Conservation (phyloP, 352 stramenopile species). For the Pythium utonaiense region DNA sequence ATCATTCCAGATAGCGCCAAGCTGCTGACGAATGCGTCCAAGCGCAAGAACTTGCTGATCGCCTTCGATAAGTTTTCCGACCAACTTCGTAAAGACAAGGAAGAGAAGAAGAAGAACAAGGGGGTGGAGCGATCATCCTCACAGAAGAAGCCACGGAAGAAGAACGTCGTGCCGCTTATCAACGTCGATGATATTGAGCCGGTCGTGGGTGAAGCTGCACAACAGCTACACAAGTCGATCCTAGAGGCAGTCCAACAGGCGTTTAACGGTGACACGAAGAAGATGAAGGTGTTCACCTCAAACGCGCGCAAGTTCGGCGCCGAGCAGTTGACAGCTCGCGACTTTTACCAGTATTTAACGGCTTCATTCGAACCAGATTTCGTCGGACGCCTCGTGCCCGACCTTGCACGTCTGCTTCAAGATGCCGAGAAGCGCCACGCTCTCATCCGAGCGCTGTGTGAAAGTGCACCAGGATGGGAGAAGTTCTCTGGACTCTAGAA, state of each 20-base stretch:
- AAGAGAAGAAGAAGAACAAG: constrained; percentile 62
- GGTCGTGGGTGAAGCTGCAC: constrained; percentile 76
- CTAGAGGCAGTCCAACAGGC: constrained; percentile 69
- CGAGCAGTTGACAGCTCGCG: constrained; percentile 80
- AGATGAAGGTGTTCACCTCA: constrained; percentile 84
- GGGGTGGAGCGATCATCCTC: constrained; percentile 26
- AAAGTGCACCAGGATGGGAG: constrained; percentile 78
- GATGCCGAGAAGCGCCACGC: constrained; percentile 83
- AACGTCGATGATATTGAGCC: constrained; percentile 79
- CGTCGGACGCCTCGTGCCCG: constrained; percentile 76
- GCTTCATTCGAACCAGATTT: constrained; percentile 86
- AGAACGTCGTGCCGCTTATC: constrained; percentile 37
- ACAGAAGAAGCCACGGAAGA: constrained; percentile 34
- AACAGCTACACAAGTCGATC: constrained; percentile 82
- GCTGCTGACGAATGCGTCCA: constrained; percentile 52
- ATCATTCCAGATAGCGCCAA: constrained; percentile 75
- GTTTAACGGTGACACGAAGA: constrained; percentile 72
- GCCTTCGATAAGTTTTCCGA: constrained; percentile 65
- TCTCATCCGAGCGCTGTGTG: constrained; percentile 77
- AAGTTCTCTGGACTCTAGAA: constrained; percentile 77
- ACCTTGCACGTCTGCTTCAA: constrained; percentile 79
- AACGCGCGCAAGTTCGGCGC: constrained; percentile 83
- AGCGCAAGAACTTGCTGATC: constrained; percentile 46
- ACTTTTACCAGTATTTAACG: constrained; percentile 90
- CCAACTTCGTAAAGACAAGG: constrained; percentile 71